Evolutionary conservation across 768 basidiomycete genomes (phyloP).

Genomic region (Pisolithus microcarpus): DNA sequence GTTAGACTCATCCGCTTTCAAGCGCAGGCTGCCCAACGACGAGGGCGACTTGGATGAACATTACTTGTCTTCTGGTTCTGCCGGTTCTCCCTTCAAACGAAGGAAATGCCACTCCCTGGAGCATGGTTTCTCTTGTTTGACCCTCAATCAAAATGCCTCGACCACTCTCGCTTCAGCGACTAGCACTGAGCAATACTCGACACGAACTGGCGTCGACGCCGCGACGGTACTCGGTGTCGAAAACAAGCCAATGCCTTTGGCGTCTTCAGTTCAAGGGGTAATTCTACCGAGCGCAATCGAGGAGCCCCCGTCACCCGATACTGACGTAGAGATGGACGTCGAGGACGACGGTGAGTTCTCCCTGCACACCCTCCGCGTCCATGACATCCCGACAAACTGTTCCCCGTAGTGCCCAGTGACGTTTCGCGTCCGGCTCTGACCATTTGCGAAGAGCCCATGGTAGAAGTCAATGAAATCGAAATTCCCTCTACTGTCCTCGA

Average conservation of each 20-base stretch:
- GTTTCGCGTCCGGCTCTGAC: not conserved
- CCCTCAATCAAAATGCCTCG: conserved; percentile 14
- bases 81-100: conserved; percentile 45
- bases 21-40: conserved; percentile 30
- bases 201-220: conserved; percentile 14
- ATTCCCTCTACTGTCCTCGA: conserved; percentile 43
- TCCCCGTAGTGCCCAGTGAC: not conserved
- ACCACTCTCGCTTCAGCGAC: conserved; percentile 2
- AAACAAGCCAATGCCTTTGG: conserved; percentile 3
- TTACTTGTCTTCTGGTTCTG: conserved; percentile 17
- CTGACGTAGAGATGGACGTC: conserved; percentile 61
- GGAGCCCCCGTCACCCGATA: conserved; percentile 31
- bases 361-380: conserved; percentile 1
- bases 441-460: conserved; percentile 15
- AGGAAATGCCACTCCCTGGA: conserved; percentile 45
- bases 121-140: conserved; percentile 49
- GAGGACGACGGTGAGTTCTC: conserved; percentile 53
- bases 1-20: conserved; percentile 33
- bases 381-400: not conserved
- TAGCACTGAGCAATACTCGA: not conserved
- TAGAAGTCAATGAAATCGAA: conserved; percentile 23
- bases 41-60: conserved; percentile 15
- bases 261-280: conserved; percentile 2
- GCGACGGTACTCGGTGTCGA: conserved; percentile 4
- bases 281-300: conserved; percentile 35